A percentile compares a stretch with the other conserved stretches of the same genome.
These are phyloP conservation scores for Comarum palustre DNA, from an alignment of 306 rosid genomes.

Conservation along the genomic window DNA sequence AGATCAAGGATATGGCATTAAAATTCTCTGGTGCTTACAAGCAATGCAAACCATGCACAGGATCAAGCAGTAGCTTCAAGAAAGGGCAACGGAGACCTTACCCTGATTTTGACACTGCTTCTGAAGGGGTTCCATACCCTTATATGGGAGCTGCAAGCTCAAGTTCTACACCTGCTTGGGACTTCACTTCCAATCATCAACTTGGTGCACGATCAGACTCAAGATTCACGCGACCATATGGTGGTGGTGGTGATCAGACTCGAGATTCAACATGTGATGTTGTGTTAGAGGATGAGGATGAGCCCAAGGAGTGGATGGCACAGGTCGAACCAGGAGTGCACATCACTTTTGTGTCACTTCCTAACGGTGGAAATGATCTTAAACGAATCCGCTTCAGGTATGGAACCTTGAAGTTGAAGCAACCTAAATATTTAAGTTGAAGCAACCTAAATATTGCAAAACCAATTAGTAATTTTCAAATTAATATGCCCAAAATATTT, in stretches of 20 bases:
- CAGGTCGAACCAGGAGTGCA: constrained; percentile 94
- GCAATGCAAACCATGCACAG: constrained; percentile 73
- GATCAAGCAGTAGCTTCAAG: constrained; percentile 50
- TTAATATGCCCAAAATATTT: neutral
- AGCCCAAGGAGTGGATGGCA: constrained; percentile 86
- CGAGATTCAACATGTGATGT: constrained; percentile 54
- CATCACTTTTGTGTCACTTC: constrained; percentile 76
- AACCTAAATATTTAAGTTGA: neutral
- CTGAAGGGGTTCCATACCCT: constrained; percentile 83
- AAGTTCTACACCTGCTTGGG: constrained; percentile 86
- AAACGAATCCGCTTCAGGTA: constrained; percentile 87
- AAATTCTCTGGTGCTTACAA: constrained; percentile 68
- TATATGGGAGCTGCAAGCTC: constrained; percentile 75
- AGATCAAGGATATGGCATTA: constrained; percentile 89
- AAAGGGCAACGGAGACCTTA: constrained; percentile 64
- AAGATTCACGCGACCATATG: constrained; percentile 42
- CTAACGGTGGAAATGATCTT: constrained; percentile 88
- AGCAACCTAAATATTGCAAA: neutral
- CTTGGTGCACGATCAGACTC: constrained; percentile 50
- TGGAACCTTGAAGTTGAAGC: neutral
- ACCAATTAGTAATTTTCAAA: neutral
- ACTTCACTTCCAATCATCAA: constrained; percentile 51
- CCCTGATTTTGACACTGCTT: constrained; percentile 64
- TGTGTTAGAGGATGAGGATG: constrained; percentile 63
- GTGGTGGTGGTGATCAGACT: constrained; percentile 41